A percentile compares a stretch with the other conserved stretches of the same genome.
Conservation (phyloP, 148 eudicot species). For the Cornus florida region DNA sequence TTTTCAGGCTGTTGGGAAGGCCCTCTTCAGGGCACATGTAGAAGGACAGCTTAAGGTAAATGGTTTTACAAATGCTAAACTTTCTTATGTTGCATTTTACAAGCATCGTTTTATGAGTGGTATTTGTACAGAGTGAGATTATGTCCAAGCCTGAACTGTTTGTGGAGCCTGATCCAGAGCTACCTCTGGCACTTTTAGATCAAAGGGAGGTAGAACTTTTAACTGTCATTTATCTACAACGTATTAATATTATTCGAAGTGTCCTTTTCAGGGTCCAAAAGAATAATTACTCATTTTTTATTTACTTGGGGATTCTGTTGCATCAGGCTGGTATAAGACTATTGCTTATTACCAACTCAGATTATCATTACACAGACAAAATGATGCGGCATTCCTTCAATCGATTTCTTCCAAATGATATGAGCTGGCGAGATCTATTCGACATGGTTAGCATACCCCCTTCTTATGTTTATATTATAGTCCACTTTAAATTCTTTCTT, state of each 20-base stretch:
- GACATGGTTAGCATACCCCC: constrained; percentile 65
- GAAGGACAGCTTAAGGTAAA: constrained; percentile 96
- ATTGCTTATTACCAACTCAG: constrained; percentile 91
- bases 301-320: constrained; percentile 16
- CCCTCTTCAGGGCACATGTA: constrained; percentile 96
- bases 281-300: constrained; percentile 5
- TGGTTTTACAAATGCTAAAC: background rate
- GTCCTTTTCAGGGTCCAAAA: background rate
- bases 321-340: constrained; percentile 91
- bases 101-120: constrained; percentile 17
- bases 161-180: constrained; percentile 95
- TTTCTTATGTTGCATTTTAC: background rate
- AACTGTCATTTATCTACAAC: background rate
- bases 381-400: constrained; percentile 98
- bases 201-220: constrained; percentile 79
- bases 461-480: background rate
- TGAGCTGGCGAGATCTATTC: constrained; percentile 93
- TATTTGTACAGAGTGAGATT: constrained; percentile 74
- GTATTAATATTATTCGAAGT: background rate
- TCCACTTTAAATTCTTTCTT: background rate
- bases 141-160: constrained; percentile 97
- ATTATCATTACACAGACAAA: constrained; percentile 82
- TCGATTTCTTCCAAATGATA: constrained; percentile 91
- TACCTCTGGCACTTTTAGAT: constrained; percentile 92
- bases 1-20: constrained; percentile 97